Conservation (phyloP, 2,329 filamentous ascomycete species). For the Sporothrix dimorphospora region DNA sequence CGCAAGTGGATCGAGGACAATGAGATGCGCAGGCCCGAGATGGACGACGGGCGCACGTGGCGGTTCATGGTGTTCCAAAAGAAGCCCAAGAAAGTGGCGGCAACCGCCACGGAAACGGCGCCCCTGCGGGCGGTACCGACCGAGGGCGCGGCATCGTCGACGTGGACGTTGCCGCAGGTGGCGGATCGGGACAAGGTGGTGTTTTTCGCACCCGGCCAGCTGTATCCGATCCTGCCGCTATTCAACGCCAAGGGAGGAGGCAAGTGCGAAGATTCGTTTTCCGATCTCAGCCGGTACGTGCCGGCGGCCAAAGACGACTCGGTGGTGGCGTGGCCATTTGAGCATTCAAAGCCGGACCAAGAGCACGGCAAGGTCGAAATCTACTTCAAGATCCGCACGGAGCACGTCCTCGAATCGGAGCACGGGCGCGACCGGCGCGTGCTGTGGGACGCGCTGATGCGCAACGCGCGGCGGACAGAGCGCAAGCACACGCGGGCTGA, state of each 20-base stretch:
- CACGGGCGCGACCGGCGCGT: conserved; percentile 37
- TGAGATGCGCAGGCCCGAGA: conserved; percentile 23
- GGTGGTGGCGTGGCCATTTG: conserved; percentile 38
- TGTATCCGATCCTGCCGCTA: conserved; percentile 48
- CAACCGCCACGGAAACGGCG: conserved; percentile 39
- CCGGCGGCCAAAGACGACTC: conserved; percentile 34
- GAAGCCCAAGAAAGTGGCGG: conserved; percentile 31
- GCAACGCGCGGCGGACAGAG: conserved; percentile 36
- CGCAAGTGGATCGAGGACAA: conserved; percentile 44
- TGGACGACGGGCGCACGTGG: conserved; percentile 30
- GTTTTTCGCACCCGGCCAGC: conserved; percentile 48
- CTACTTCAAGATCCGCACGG: conserved; percentile 38
- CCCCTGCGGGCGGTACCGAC: conserved; percentile 21
- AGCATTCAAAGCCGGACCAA: conserved; percentile 35
- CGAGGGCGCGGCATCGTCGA: conserved; percentile 18
- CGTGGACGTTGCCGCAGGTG: conserved; percentile 26
- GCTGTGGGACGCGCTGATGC: conserved; percentile 40
- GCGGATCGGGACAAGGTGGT: conserved; percentile 38
- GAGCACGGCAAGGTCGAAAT: conserved; percentile 34
- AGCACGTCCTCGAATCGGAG: conserved; percentile 34
- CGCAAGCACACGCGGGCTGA: conserved; percentile 36
- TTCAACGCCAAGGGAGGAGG: conserved; percentile 43
- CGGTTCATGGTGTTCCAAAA: conserved; percentile 35
- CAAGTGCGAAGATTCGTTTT: conserved; percentile 39
- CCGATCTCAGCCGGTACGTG: conserved; percentile 36